Percentiles rank a stretch among this genome's conserved stretches.
phyloP scores from a whole-genome alignment of 1,284 basidiomycete genomes.

The Malassezia dermatis region DNA sequence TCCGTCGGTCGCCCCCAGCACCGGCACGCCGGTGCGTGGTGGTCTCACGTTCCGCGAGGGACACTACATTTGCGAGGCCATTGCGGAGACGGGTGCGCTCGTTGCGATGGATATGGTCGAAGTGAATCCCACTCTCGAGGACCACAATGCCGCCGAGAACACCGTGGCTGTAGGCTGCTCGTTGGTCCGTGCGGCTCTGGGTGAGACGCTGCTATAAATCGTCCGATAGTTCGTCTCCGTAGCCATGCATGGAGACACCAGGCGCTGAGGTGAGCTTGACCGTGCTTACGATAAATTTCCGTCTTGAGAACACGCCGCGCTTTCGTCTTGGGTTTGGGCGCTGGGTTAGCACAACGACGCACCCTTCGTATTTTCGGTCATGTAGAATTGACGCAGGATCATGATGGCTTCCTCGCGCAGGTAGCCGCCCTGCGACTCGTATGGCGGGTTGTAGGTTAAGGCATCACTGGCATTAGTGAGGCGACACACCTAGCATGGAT shows the following conservation, averaged over 20 bases:
- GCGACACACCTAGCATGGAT: constrained; percentile 65
- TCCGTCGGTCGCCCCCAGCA: constrained; percentile 83
- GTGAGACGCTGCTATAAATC: constrained; percentile 43
- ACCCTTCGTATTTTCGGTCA: constrained; percentile 91
- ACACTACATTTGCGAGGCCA: constrained; percentile 79
- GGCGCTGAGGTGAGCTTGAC: constrained; percentile 21
- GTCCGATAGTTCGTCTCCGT: not conserved
- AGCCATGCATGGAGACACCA: constrained; percentile 41
- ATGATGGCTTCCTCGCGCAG: constrained; percentile 87
- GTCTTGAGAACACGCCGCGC: constrained; percentile 42
- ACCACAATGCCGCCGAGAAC: constrained; percentile 61
- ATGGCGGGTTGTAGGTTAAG: constrained; percentile 55
- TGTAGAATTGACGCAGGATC: constrained; percentile 83
- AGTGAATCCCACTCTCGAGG: constrained; percentile 78
- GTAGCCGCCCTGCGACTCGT: constrained; percentile 70
- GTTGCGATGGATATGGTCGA: constrained; percentile 71
- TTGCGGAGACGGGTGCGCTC: constrained; percentile 83
- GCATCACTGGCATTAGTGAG: constrained; percentile 16
- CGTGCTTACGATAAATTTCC: constrained; percentile 30
- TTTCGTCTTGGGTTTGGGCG: constrained; percentile 44
- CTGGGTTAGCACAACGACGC: constrained; percentile 28
- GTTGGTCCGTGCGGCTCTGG: constrained; percentile 76
- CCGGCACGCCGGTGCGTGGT: constrained; percentile 86
- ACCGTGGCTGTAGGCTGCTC: constrained; percentile 92
- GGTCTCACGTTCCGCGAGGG: constrained; percentile 95